phyloP scores from a whole-genome alignment of 148 eudicot species.

The Dysphania ambrosioides region DNA sequence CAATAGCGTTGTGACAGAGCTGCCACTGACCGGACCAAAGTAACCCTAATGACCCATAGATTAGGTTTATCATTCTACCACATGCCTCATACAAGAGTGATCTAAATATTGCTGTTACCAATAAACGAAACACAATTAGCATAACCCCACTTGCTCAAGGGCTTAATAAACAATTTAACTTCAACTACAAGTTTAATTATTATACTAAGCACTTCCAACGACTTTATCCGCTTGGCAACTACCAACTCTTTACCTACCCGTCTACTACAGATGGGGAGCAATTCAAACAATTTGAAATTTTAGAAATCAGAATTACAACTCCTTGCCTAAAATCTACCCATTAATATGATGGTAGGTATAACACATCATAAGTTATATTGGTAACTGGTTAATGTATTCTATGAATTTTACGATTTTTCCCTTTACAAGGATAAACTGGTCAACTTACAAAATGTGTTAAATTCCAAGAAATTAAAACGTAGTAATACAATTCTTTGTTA shows the following conservation, averaged over 20 bases:
- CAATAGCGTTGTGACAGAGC: conserved; percentile 64
- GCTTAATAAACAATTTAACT: background rate
- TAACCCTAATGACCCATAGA: conserved; percentile 72
- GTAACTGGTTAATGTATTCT: no score
- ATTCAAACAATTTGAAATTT: no score
- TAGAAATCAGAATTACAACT: no score
- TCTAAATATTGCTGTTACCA: conserved; percentile 55
- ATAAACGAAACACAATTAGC: background rate
- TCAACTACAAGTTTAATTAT: background rate
- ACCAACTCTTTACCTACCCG: background rate
- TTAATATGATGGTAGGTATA: no score
- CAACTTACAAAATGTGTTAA: no score
- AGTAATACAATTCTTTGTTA: no score
- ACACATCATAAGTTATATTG: no score
- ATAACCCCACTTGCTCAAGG: conserved; percentile 6
- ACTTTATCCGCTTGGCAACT: conserved; percentile 17
- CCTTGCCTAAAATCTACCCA: no score
- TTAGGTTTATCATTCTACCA: conserved; percentile 76
- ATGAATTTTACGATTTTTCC: no score
- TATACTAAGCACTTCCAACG: background rate
- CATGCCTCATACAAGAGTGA: conserved; percentile 79
- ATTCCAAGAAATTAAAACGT: no score
- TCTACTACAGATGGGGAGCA: no score
- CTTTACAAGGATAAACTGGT: no score
- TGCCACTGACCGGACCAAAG: conserved; percentile 70